Evolutionary conservation across 2,329 filamentous ascomycete genomes (phyloP), one percentile per base, ranked within the genome.

Genomic region (Fusarium buharicum): DNA sequence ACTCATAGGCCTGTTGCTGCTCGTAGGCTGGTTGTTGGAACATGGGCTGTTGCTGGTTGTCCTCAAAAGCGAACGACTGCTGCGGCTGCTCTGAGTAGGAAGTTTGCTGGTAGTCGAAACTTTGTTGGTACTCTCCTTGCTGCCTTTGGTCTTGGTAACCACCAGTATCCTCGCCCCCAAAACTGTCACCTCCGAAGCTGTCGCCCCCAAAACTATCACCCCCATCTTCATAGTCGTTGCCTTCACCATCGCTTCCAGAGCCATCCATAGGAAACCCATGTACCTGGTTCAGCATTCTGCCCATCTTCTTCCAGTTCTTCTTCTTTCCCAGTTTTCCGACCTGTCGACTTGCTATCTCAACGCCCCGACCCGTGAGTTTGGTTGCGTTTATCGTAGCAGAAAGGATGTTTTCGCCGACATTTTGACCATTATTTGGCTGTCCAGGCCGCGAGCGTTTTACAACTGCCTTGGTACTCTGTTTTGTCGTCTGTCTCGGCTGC

Each of bases 321-420:
- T 51, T 68, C 47, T 64, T 72, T 4, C 70, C 70, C 2, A 73
- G 47, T 39, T 70, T 72, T 2, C 67, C 70, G 17, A 73, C 62
- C 14, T 70, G 62, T 13, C 62, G 55, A 6, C 62, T 66, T 6
- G 62, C 62, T 9, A 51, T 51, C 20, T 64, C 62, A 9, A 66
- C 62, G 1, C 62, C 62, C 9, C 63, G 58, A 1, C 62, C 62
- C 1, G 66, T 69, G 4, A 69, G 55, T 4, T 60, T 56, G 0
- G 66, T 64, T 0, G 66, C 68, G 1, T 66, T 66, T 12, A 69
- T 69, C 0, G 68, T 70, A 1, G 66, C 68, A 2, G 56, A 56
- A 0, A 66, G 44, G 1, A 66, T 31, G 1, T 54, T 66, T 5
- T 66, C 59, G 1, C 53, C 45, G 6, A 54, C 54, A 1, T 52